Percentiles rank a stretch among this genome's conserved stretches.
These are phyloP conservation scores for Dactylonectria macrodidyma DNA, from an alignment of 2,329 filamentous ascomycete species.

Conservation along the genomic window DNA sequence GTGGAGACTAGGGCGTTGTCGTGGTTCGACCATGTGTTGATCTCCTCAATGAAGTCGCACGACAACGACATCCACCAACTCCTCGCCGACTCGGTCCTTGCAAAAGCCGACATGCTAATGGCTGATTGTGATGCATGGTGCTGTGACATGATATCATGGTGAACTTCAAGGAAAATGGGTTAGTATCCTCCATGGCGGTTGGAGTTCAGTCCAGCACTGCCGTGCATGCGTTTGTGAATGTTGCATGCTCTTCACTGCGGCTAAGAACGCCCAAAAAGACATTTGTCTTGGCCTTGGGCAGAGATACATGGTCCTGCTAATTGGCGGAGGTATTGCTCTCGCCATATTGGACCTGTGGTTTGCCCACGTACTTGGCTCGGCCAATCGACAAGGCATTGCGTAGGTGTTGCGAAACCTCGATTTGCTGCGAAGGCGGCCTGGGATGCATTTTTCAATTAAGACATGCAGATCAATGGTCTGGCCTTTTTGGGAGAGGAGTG, in stretches of 20 bases:
- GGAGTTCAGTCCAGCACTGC: slow-evolving; percentile 7
- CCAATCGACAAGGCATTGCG: slow-evolving; percentile 4
- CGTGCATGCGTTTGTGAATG: slow-evolving; percentile 15
- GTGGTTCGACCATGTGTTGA: slow-evolving; percentile 49
- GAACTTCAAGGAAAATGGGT: slow-evolving; percentile 14
- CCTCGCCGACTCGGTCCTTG: slow-evolving; percentile 32
- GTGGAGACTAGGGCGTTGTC: slow-evolving; percentile 39
- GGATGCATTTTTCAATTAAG: not conserved
- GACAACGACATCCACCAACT: slow-evolving; percentile 42
- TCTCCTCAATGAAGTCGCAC: slow-evolving; percentile 45
- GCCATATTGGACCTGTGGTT: slow-evolving; percentile 1
- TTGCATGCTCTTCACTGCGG: slow-evolving; percentile 11
- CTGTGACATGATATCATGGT: slow-evolving; percentile 54
- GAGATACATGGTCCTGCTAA: slow-evolving; percentile 24
- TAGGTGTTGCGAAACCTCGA: not conserved
- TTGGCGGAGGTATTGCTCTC: slow-evolving; percentile 8
- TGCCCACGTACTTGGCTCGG: slow-evolving; percentile 4
- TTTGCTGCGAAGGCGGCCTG: not conserved
- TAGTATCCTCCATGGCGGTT: slow-evolving; percentile 15
- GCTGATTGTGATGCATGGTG: slow-evolving; percentile 36
- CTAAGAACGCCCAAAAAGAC: slow-evolving; percentile 10
- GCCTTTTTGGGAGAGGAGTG: not conserved
- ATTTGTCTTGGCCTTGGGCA: slow-evolving; percentile 24
- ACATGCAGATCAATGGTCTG: not conserved
- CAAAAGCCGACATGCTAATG: slow-evolving; percentile 31